These are phyloP conservation scores for Tolypocladium sp. DNA, from an alignment of 2,329 filamentous ascomycete genomes.

Conservation along the genomic window DNA sequence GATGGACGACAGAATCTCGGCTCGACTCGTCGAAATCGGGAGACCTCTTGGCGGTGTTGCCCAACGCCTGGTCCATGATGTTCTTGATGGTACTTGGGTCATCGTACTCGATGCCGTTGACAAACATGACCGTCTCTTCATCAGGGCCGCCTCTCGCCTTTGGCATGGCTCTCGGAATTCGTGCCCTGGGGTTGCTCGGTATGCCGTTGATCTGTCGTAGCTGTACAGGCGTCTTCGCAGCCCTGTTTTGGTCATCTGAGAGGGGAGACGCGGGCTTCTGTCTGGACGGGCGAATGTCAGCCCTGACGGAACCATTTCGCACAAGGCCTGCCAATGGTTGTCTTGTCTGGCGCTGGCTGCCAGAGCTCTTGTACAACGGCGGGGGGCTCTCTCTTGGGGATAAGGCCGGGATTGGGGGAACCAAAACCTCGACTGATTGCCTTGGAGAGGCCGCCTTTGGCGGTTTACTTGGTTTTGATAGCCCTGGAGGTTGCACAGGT, in stretches of 20 bases:
- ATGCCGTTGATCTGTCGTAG: constrained; percentile 36
- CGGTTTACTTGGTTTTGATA: neutral
- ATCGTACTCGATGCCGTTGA: constrained; percentile 47
- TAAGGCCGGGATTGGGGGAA: constrained; percentile 5
- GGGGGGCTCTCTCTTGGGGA: neutral
- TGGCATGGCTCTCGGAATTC: constrained; percentile 19
- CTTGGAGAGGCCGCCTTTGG: neutral
- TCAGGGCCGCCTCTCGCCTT: constrained; percentile 16
- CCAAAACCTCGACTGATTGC: constrained; percentile 5
- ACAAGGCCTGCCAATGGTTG: constrained; percentile 14
- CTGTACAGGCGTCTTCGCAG: constrained; percentile 27
- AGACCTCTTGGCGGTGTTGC: constrained; percentile 9
- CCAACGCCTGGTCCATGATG: constrained; percentile 36
- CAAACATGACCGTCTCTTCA: constrained; percentile 43
- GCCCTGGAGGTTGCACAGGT: neutral
- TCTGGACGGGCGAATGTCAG: constrained; percentile 21
- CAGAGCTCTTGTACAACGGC: neutral
- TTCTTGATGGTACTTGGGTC: constrained; percentile 38
- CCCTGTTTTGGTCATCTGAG: constrained; percentile 9
- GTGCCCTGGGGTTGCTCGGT: constrained; percentile 36
- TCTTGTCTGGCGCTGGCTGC: constrained; percentile 1
- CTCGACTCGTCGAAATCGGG: neutral
- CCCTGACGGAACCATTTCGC: constrained; percentile 19
- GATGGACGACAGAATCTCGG: constrained; percentile 37
- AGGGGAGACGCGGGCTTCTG: constrained; percentile 12